Evolutionary conservation across 345 rosid genomes (phyloP).

Genomic region (Moricandia moricandioides): DNA sequence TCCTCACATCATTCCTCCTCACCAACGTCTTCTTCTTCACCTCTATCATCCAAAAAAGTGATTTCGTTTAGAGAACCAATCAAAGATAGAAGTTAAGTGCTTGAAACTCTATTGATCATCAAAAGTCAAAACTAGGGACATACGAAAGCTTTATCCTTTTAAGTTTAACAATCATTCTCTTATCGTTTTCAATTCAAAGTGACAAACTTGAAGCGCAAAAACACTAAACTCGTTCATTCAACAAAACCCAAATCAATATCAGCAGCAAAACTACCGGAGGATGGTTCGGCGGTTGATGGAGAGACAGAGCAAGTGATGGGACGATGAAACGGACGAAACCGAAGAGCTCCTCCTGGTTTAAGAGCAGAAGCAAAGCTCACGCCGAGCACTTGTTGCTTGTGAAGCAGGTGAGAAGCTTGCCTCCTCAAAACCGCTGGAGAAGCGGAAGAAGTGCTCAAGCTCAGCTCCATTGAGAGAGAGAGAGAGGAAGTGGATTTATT

Average conservation of each 20-base stretch:
- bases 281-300: conserved; percentile 49
- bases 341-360: conserved; percentile 41
- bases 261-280: conserved; percentile 45
- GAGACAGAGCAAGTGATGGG: conserved; percentile 68
- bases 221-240: not conserved
- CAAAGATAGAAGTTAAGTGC: not conserved
- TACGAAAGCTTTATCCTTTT: not conserved
- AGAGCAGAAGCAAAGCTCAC: conserved; percentile 45
- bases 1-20: conserved; percentile 80
- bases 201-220: not conserved
- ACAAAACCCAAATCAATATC: conserved; percentile 15
- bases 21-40: conserved; percentile 72
- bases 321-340: conserved; percentile 36
- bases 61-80: conserved; percentile 14
- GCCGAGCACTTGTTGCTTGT: conserved; percentile 44
- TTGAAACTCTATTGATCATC: not conserved
- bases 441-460: conserved; percentile 43
- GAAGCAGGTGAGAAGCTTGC: conserved; percentile 34
- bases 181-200: not conserved
- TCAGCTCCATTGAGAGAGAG: conserved; percentile 48
- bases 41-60: conserved; percentile 42
- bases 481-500: conserved; percentile 28
- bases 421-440: conserved; percentile 35
- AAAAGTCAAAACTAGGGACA: not conserved
- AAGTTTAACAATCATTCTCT: not conserved